Conservation (phyloP, 768 basidiomycete genomes). For the Boletus tomentosulus region DNA sequence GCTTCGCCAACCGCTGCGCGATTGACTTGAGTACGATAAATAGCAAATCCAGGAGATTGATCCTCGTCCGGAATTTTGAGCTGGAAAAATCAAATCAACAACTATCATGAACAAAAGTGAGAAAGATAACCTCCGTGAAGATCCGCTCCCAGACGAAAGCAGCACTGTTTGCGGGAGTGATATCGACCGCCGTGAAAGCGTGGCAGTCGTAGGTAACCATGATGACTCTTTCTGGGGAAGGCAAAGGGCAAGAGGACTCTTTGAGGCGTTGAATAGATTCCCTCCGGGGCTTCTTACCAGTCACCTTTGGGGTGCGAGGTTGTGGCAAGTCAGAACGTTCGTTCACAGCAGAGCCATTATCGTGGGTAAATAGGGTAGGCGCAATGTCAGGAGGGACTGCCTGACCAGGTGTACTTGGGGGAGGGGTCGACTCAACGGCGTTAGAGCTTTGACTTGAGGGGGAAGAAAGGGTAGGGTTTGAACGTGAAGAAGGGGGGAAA, state of each 20-base stretch:
- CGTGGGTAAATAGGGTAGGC: constrained; percentile 35
- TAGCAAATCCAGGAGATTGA: constrained; percentile 58
- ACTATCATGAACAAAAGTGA: neutral
- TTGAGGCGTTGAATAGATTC: constrained; percentile 28
- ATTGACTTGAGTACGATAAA: constrained; percentile 88
- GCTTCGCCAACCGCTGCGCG: constrained; percentile 71
- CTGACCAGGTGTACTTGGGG: constrained; percentile 61
- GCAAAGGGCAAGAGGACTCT: constrained; percentile 23
- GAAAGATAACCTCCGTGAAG: constrained; percentile 61
- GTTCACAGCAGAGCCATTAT: constrained; percentile 31
- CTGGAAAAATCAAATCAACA: constrained; percentile 34
- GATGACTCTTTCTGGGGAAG: constrained; percentile 39
- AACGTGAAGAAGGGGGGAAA: constrained; percentile 36
- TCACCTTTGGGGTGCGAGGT: constrained; percentile 32
- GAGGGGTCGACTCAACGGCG: constrained; percentile 64
- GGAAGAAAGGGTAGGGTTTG: constrained; percentile 61
- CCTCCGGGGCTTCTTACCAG: constrained; percentile 27
- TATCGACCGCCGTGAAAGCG: constrained; percentile 66
- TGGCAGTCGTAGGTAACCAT: constrained; percentile 79
- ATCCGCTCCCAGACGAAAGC: constrained; percentile 76
- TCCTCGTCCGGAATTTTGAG: constrained; percentile 84
- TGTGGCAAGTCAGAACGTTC: constrained; percentile 30
- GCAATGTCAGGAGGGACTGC: constrained; percentile 40
- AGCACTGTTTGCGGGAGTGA: constrained; percentile 60
- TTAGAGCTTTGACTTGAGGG: constrained; percentile 65